These are phyloP conservation scores for Agaricus subrufescens DNA, from an alignment of 768 basidiomycete species.

Conservation along the genomic window DNA sequence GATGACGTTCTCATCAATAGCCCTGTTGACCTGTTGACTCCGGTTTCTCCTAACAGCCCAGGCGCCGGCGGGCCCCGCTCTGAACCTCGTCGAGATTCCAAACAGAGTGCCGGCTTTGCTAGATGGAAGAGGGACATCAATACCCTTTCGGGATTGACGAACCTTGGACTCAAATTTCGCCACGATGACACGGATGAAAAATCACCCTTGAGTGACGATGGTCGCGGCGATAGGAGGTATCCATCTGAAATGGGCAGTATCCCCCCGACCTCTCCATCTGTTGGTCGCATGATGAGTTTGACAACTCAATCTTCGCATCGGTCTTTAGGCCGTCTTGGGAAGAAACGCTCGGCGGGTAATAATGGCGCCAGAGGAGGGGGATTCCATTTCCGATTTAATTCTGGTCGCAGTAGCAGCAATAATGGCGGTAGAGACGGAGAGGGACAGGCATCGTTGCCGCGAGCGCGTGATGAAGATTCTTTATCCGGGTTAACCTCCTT, in stretches of 20 bases:
- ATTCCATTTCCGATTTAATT: slow-evolving; percentile 1
- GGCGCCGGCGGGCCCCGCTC: not conserved
- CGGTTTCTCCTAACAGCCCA: not conserved
- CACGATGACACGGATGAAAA: slow-evolving; percentile 26
- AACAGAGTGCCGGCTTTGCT: slow-evolving; percentile 30
- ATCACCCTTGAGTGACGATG: slow-evolving; percentile 15
- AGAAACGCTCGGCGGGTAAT: not conserved
- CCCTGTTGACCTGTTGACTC: not conserved
- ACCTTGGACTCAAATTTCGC: slow-evolving; percentile 36
- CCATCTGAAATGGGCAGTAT: not conserved
- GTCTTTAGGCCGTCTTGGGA: not conserved
- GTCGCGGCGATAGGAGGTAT: slow-evolving; percentile 14
- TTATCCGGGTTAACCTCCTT: slow-evolving; percentile 12
- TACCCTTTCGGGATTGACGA: slow-evolving; percentile 24
- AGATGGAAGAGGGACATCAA: slow-evolving; percentile 42
- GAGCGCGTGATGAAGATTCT: not conserved
- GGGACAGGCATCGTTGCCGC: not conserved
- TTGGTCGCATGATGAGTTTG: not conserved
- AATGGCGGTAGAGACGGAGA: not conserved
- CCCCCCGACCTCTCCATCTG: not conserved
- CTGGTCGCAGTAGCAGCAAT: not conserved
- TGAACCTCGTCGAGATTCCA: slow-evolving; percentile 20
- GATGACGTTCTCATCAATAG: not conserved
- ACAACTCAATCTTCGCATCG: slow-evolving; percentile 3
- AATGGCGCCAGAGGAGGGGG: not conserved